These are phyloP conservation scores for Mycena alexandri DNA, from an alignment of 768 basidiomycete genomes.

Conservation along the genomic window DNA sequence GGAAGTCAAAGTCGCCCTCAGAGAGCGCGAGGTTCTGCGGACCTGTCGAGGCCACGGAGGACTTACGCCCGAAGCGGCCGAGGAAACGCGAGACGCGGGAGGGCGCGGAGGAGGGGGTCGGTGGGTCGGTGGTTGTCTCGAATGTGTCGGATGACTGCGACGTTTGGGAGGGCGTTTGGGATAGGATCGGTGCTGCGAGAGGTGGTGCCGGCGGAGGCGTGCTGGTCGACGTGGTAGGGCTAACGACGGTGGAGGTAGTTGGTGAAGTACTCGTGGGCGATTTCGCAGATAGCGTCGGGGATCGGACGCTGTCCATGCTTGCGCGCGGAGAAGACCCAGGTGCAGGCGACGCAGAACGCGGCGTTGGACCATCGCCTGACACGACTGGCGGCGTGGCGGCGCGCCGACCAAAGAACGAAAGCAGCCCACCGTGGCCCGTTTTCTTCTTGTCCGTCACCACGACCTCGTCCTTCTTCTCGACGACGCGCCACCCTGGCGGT, in stretches of 20 bases:
- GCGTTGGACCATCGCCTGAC: slow-evolving; percentile 38
- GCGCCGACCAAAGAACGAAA: slow-evolving; percentile 79
- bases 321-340: slow-evolving; percentile 39
- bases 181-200: slow-evolving; percentile 23
- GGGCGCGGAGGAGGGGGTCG: slow-evolving; percentile 49
- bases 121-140: slow-evolving; percentile 30
- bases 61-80: slow-evolving; percentile 74
- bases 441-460: slow-evolving; percentile 65
- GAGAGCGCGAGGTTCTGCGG: slow-evolving; percentile 75
- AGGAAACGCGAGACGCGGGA: slow-evolving; percentile 90
- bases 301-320: slow-evolving; percentile 45
- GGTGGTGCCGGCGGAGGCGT: slow-evolving; percentile 34
- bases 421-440: slow-evolving; percentile 61
- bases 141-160: slow-evolving; percentile 31
- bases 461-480: slow-evolving; percentile 63
- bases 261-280: slow-evolving; percentile 35
- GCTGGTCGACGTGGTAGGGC: slow-evolving; percentile 26
- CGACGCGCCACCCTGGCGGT: slow-evolving; percentile 80
- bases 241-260: slow-evolving; percentile 30
- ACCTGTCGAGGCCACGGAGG: slow-evolving; percentile 46
- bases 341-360: slow-evolving; percentile 38
- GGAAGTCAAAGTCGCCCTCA: slow-evolving; percentile 84
- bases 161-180: slow-evolving; percentile 3
- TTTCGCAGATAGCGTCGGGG: slow-evolving; percentile 37
- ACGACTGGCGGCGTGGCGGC: slow-evolving; percentile 45